phyloP scores from a whole-genome alignment of 2,329 filamentous ascomycete species.

The Fusarium azukiicola region DNA sequence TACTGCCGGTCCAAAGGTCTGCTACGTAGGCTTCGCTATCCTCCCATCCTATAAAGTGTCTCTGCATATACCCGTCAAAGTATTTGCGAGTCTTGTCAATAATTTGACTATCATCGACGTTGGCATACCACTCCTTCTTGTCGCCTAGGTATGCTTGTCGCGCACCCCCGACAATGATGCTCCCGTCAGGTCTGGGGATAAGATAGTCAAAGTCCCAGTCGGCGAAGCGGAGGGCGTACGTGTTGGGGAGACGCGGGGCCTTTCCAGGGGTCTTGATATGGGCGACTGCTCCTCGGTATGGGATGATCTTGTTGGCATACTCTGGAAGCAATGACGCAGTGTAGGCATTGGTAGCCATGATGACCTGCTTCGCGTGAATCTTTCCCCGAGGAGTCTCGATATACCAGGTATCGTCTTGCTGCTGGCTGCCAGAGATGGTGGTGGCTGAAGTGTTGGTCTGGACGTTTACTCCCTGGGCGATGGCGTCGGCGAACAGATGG shows the following conservation, averaged over 20 bases:
- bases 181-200: conserved; percentile 23
- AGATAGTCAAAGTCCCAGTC: conserved; percentile 25
- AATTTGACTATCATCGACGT: conserved; percentile 12
- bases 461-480: conserved; percentile 51
- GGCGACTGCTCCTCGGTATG: not conserved
- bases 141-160: conserved; percentile 2
- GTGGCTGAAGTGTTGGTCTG: conserved; percentile 53
- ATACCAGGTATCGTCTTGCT: not conserved
- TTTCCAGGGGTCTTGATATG: conserved; percentile 7
- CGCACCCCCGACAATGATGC: conserved; percentile 31
- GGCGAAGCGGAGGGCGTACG: conserved; percentile 13
- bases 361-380: conserved; percentile 44
- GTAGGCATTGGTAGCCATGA: conserved; percentile 58
- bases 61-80: conserved; percentile 72
- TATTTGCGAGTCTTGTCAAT: conserved; percentile 47
- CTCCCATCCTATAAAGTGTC: conserved; percentile 72
- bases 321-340: conserved; percentile 48
- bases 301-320: conserved; percentile 44
- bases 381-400: conserved; percentile 48
- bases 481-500: conserved; percentile 44
- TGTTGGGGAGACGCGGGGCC: conserved; percentile 4
- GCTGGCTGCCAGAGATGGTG: conserved; percentile 34
- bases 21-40: conserved; percentile 59
- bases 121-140: conserved; percentile 23
- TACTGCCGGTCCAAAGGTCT: conserved; percentile 56